A percentile compares a stretch with the other conserved stretches of the same genome.
Conservation (phyloP, 1,284 basidiomycete genomes). For the Boletus sp. region DNA sequence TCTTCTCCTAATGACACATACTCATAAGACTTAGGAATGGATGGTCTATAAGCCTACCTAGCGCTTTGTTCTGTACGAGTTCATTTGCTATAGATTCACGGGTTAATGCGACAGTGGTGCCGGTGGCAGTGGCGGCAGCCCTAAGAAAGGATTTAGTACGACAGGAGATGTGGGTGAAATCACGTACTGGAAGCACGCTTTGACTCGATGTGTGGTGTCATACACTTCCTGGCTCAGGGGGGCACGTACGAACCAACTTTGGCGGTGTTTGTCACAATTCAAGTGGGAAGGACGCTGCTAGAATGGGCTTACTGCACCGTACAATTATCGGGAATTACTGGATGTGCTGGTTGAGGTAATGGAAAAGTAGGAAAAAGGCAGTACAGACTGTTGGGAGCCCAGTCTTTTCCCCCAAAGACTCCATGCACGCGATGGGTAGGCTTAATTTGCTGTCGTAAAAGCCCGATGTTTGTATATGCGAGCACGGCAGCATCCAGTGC, state of each 20-base stretch:
- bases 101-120: conserved; percentile 55
- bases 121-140: conserved; percentile 50
- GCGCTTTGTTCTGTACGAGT: conserved; percentile 57
- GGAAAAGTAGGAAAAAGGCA: neutral
- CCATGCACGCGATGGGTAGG: conserved; percentile 63
- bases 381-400: conserved; percentile 54
- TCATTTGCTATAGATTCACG: conserved; percentile 46
- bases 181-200: conserved; percentile 69
- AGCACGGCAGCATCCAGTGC: conserved; percentile 75
- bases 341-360: neutral
- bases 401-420: conserved; percentile 58
- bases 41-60: conserved; percentile 39
- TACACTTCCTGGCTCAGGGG: conserved; percentile 59
- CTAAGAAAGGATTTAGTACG: conserved; percentile 11
- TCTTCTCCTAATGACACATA: conserved; percentile 42
- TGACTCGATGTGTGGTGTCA: conserved; percentile 53
- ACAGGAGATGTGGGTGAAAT: neutral
- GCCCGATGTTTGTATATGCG: conserved; percentile 67
- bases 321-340: conserved; percentile 78
- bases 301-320: conserved; percentile 48
- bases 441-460: conserved; percentile 70
- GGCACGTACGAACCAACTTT: conserved; percentile 64
- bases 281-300: neutral
- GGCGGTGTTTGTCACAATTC: neutral
- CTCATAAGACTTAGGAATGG: neutral